Evolutionary conservation across 2,329 filamentous ascomycete genomes (phyloP).

Genomic region (Beauveria scarabaeidicola): DNA sequence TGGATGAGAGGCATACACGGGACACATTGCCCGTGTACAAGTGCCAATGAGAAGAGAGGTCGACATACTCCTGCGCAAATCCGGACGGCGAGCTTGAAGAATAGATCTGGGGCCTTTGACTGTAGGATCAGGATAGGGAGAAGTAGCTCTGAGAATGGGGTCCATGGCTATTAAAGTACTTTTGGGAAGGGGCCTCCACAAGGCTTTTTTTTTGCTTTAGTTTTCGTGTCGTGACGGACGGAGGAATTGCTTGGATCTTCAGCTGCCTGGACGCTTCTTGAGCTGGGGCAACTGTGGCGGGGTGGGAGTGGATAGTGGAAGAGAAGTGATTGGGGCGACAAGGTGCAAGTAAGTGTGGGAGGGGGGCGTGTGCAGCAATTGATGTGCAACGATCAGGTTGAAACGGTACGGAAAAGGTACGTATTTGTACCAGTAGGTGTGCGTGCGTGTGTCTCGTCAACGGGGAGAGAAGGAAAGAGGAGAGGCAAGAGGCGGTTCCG

Average conservation of each 20-base stretch:
- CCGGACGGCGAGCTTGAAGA: slow-evolving; percentile 27
- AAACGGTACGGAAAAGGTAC: slow-evolving; percentile 8
- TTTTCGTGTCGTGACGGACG: slow-evolving; percentile 11
- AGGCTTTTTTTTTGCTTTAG: slow-evolving; percentile 7
- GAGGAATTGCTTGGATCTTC: slow-evolving; percentile 11
- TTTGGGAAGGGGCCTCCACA: slow-evolving; percentile 11
- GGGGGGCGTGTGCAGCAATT: slow-evolving; percentile 8
- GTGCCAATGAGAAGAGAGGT: slow-evolving; percentile 7
- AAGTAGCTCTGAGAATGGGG: slow-evolving; percentile 30
- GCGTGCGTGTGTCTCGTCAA: background rate
- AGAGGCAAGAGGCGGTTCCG: slow-evolving; percentile 5
- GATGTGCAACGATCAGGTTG: slow-evolving; percentile 2
- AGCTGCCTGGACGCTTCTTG: slow-evolving; percentile 12
- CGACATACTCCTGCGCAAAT: slow-evolving; percentile 35
- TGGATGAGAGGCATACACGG: background rate
- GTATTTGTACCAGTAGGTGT: background rate
- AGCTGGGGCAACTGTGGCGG: slow-evolving; percentile 9
- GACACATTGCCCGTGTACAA: background rate
- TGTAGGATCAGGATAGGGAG: slow-evolving; percentile 30
- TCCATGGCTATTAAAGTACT: slow-evolving; percentile 33
- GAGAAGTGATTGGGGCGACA: background rate
- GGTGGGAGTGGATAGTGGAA: slow-evolving; percentile 4
- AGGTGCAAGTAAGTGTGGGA: background rate
- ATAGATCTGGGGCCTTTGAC: slow-evolving; percentile 33
- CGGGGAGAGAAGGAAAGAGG: background rate